Percentiles rank a stretch among this genome's conserved stretches.
Evolutionary conservation across 805 yeast species (phyloP).

Genomic region (Schizosaccharomyces osmophilus): DNA sequence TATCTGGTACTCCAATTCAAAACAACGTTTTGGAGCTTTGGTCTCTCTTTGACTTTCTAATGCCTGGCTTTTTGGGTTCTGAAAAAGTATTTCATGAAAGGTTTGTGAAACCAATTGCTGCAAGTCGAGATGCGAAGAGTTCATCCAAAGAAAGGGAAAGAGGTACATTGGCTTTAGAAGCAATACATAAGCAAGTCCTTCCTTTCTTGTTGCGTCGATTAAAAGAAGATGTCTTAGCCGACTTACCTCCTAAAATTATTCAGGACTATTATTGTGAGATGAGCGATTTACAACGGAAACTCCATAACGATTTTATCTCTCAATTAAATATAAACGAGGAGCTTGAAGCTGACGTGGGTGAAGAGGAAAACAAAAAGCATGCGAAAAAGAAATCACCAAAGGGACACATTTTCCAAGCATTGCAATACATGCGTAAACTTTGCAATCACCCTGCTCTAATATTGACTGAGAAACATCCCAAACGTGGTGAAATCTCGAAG

Average conservation of each 20-base stretch:
- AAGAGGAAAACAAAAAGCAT: slow-evolving; percentile 11
- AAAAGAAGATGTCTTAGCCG: slow-evolving; percentile 87
- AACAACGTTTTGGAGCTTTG: slow-evolving; percentile 88
- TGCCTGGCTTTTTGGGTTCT: slow-evolving; percentile 96
- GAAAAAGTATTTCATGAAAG: slow-evolving; percentile 83
- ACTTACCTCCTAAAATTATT: slow-evolving; percentile 90
- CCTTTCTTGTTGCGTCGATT: slow-evolving; percentile 91
- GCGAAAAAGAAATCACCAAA: slow-evolving; percentile 22
- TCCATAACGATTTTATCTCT: slow-evolving; percentile 76
- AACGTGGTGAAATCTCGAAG: slow-evolving; percentile 37
- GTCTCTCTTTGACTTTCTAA: slow-evolving; percentile 89
- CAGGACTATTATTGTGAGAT: slow-evolving; percentile 95
- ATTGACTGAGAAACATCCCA: slow-evolving; percentile 60
- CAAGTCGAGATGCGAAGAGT: slow-evolving; percentile 69
- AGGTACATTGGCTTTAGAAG: slow-evolving; percentile 87
- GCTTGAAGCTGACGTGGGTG: slow-evolving; percentile 18
- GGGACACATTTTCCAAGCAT: slow-evolving; percentile 88
- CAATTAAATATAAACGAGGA: slow-evolving; percentile 25
- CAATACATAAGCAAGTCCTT: slow-evolving; percentile 82
- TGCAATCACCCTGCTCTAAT: slow-evolving; percentile 94
- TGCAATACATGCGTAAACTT: slow-evolving; percentile 87
- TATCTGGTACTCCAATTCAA: slow-evolving; percentile 96
- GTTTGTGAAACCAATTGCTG: slow-evolving; percentile 94
- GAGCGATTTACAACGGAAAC: slow-evolving; percentile 65
- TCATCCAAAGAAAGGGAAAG: slow-evolving; percentile 79